Evolutionary conservation across 208 protist genomes (phyloP), one percentile per base, ranked within the genome.

Genomic region (Strigomonas culicis): DNA sequence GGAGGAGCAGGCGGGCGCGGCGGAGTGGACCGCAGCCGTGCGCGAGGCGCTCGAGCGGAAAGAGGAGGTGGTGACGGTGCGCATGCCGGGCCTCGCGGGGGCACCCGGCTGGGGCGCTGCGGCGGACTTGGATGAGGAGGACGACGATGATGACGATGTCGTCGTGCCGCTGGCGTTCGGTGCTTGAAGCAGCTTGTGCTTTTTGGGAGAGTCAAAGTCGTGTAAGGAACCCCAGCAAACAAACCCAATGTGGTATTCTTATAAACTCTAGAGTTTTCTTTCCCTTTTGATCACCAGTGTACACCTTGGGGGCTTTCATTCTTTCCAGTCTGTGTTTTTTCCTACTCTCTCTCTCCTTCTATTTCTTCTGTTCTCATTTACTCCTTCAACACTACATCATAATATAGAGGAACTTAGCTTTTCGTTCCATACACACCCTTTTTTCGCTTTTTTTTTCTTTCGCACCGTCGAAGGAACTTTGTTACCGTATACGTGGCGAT

Each of bases 21-120:
- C 21, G 13, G 30, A 86, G 60, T 92, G 82, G 84, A 3, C 51
- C 28, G 66, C 79, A 63, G 87, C 84, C 43, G 75, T 88, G n/a
- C 28, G 47, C 1, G 39, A 62, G 25, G 62, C 70, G 24, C 21
- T 79, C 25, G 36, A 70, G 57, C 47, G 68, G 59, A 50, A 47
- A 10, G 34, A 39, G 21, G 39, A 69, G 25, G 32, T 57, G 2
- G 71, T 58, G 44, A 50, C 6, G 30, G 46, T 86, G 43, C 49
- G 66, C 43, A 69, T 83, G 59, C 36, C 68, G 11, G 44, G 44
- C 21, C 57, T 61, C 8, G 47, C 57, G 11, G 36, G 36, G 31
- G 13, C 2, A 6, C n/a, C 34, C 21, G 59, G 44, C 19, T 19
- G 19, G 4, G 63, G 82, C 50, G 52, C 34, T 24, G 49, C 44